A percentile compares a stretch with the other conserved stretches of the same genome.
phyloP scores from a whole-genome alignment of 1,284 basidiomycete species.

The Sanguinoderma infundibulare region DNA sequence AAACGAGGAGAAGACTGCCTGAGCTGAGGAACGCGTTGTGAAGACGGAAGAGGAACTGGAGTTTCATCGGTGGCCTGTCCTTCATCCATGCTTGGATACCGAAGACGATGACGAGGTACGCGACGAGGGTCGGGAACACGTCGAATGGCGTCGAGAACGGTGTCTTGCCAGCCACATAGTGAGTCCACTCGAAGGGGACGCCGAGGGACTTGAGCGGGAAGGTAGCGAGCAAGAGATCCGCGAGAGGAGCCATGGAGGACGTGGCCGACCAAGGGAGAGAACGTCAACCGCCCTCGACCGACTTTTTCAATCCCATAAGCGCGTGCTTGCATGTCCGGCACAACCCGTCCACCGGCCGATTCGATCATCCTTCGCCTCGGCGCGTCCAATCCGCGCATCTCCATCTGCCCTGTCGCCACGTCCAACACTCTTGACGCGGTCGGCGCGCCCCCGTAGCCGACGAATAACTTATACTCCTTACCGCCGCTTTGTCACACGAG shows the following conservation, averaged over 20 bases:
- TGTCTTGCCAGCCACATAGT: slow-evolving; percentile 75
- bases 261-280: slow-evolving; percentile 28
- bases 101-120: slow-evolving; percentile 92
- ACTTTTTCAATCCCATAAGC: slow-evolving; percentile 28
- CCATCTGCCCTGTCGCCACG: no score
- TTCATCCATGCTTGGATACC: slow-evolving; percentile 88
- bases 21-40: slow-evolving; percentile 91
- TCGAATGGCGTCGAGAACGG: slow-evolving; percentile 82
- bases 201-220: slow-evolving; percentile 54
- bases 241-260: slow-evolving; percentile 66
- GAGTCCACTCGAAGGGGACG: slow-evolving; percentile 59
- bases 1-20: slow-evolving; percentile 83
- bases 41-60: slow-evolving; percentile 88
- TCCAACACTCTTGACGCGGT: not conserved
- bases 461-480: no score
- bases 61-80: slow-evolving; percentile 72
- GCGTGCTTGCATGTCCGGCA: slow-evolving; percentile 26
- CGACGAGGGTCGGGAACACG: slow-evolving; percentile 72
- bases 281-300: slow-evolving; percentile 28
- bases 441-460: no score
- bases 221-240: slow-evolving; percentile 67
- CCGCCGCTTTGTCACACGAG: not conserved
- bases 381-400: not conserved
- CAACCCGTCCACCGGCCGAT: slow-evolving; percentile 4
- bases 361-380: not conserved